Conservation (phyloP, 495 filamentous ascomycete genomes). For the Tetracladium setigerum region DNA sequence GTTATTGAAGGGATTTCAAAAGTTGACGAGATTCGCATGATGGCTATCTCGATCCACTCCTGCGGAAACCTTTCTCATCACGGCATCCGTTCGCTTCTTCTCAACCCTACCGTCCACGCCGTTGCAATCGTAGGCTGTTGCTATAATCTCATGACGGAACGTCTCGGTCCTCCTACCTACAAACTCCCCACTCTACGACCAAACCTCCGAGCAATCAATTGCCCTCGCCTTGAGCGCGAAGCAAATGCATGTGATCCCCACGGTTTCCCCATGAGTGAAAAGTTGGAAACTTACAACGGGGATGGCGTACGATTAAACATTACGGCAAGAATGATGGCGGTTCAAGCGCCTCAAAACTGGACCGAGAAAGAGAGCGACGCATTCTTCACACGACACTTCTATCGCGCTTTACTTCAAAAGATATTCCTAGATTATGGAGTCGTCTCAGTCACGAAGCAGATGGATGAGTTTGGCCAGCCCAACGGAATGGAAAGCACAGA, state of each 20-base stretch:
- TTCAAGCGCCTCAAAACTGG: slow-evolving; percentile 94
- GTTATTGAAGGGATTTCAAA: slow-evolving; percentile 24
- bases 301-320: slow-evolving; percentile 81
- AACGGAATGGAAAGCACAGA: slow-evolving; percentile 41
- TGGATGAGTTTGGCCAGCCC: slow-evolving; percentile 14
- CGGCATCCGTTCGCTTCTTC: slow-evolving; percentile 73
- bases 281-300: slow-evolving; percentile 53
- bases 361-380: slow-evolving; percentile 65
- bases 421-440: slow-evolving; percentile 80
- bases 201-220: slow-evolving; percentile 51
- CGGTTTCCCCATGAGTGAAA: slow-evolving; percentile 86
- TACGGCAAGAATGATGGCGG: slow-evolving; percentile 93
- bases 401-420: slow-evolving; percentile 80
- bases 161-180: slow-evolving; percentile 76
- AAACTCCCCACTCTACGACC: slow-evolving; percentile 62
- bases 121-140: slow-evolving; percentile 96
- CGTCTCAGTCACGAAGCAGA: slow-evolving; percentile 37
- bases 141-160: slow-evolving; percentile 92
- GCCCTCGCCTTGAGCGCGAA: slow-evolving; percentile 31
- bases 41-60: slow-evolving; percentile 92
- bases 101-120: slow-evolving; percentile 76
- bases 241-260: slow-evolving; percentile 68
- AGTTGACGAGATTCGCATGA: slow-evolving; percentile 37
- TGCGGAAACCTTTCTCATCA: slow-evolving; percentile 97
- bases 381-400: slow-evolving; percentile 94